Percentiles rank a stretch among this genome's conserved stretches.
Evolutionary conservation across 2,329 filamentous ascomycete species (phyloP).

Genomic region (Penicillium nordicum): DNA sequence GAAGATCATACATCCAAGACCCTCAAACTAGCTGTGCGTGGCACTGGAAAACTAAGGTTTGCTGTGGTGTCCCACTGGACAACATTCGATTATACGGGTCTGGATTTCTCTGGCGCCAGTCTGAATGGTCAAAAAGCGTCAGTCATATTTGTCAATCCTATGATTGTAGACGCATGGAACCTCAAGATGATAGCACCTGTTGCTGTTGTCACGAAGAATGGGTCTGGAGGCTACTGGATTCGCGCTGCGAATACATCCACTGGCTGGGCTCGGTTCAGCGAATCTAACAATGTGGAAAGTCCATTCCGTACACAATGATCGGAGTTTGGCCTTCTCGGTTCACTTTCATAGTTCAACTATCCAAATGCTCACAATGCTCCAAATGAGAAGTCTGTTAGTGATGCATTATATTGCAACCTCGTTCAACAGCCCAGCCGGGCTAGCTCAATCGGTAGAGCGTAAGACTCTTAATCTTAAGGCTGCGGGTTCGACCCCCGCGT

Average conservation of each 20-base stretch:
- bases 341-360: no score
- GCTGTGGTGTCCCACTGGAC: background rate
- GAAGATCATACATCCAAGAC: background rate
- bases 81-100: background rate
- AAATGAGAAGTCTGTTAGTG: background rate
- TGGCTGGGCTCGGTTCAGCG: background rate
- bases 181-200: background rate
- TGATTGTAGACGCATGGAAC: background rate
- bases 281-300: background rate
- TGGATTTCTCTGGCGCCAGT: background rate
- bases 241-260: background rate
- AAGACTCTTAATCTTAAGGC: constrained; percentile 28
- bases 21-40: background rate
- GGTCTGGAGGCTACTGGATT: background rate
- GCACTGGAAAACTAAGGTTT: background rate
- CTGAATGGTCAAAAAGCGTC: background rate
- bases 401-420: background rate
- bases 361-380: no score
- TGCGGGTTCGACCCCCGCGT: constrained; percentile 45
- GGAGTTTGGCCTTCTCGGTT: background rate
- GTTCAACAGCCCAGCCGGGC: constrained; percentile 32
- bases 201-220: background rate
- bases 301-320: background rate
- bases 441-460: constrained; percentile 50
- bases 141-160: background rate